phyloP scores from a whole-genome alignment of 2,329 filamentous ascomycete genomes.

The Metarhizium album region DNA sequence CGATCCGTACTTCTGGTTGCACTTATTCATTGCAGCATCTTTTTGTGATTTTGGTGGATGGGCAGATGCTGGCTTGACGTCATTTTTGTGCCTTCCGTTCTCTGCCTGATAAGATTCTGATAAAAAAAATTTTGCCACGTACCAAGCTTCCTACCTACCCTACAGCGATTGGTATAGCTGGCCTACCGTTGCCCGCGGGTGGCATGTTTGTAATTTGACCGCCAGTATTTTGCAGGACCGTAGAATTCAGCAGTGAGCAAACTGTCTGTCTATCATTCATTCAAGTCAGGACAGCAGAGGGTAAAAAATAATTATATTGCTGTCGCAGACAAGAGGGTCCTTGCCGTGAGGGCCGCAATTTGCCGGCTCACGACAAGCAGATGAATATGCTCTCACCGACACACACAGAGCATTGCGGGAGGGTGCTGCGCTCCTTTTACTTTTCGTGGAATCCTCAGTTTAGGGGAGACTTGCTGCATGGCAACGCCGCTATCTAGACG shows the following conservation, averaged over 20 bases:
- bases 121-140: background rate
- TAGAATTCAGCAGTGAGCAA: no score
- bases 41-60: background rate
- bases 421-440: background rate
- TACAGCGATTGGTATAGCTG: background rate
- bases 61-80: conserved; percentile 1
- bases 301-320: no score
- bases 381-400: no score
- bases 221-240: no score
- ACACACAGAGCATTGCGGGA: background rate
- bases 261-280: no score
- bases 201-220: no score
- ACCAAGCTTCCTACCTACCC: background rate
- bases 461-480: background rate
- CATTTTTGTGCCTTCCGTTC: background rate
- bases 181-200: no score
- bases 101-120: background rate
- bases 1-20: background rate
- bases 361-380: no score
- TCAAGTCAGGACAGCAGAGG: no score
- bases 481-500: background rate
- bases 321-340: no score
- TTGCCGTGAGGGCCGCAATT: no score
- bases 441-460: background rate
- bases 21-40: background rate